These are phyloP conservation scores for Phalaenopsis hybrid DNA, from an alignment of 116 monocot species.

Conservation along the genomic window DNA sequence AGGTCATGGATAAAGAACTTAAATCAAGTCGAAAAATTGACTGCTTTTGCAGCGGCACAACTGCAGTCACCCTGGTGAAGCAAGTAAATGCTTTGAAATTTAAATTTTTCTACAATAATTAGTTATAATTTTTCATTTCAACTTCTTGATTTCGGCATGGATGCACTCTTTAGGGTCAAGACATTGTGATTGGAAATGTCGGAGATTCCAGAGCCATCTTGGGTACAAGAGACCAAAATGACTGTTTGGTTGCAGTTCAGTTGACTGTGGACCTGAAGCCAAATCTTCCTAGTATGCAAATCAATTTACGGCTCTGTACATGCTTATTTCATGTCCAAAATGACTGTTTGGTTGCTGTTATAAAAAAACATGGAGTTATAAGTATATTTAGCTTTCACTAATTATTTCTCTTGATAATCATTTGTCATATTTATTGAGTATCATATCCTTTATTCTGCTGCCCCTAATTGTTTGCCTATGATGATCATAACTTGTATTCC, in stretches of 20 bases:
- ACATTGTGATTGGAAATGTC: slow-evolving; percentile 36
- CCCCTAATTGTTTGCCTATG: neutral
- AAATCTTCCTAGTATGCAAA: slow-evolving; percentile 20
- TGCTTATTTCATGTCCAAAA: neutral
- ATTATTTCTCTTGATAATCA: neutral
- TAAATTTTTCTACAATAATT: neutral
- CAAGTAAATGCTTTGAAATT: slow-evolving; percentile 33
- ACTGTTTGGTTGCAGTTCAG: slow-evolving; percentile 22
- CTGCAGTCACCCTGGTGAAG: slow-evolving; percentile 61
- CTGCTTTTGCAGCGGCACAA: slow-evolving; percentile 74
- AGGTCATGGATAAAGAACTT: slow-evolving; percentile 59
- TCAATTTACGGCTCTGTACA: slow-evolving; percentile 1
- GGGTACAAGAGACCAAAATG: slow-evolving; percentile 20
- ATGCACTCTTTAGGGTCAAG: slow-evolving; percentile 28
- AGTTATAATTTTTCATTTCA: neutral
- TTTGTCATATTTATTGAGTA: neutral
- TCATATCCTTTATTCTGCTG: neutral
- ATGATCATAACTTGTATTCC: neutral
- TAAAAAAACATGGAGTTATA: neutral
- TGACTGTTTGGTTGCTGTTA: neutral
- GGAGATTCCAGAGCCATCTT: slow-evolving; percentile 20
- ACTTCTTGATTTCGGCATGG: neutral
- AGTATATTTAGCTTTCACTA: neutral
- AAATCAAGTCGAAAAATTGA: slow-evolving; percentile 37
- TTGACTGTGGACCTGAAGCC: slow-evolving; percentile 23